A percentile compares a stretch with the other conserved stretches of the same genome.
Conservation (phyloP, 352 stramenopile genomes). For the Globisporangium viniferum region DNA sequence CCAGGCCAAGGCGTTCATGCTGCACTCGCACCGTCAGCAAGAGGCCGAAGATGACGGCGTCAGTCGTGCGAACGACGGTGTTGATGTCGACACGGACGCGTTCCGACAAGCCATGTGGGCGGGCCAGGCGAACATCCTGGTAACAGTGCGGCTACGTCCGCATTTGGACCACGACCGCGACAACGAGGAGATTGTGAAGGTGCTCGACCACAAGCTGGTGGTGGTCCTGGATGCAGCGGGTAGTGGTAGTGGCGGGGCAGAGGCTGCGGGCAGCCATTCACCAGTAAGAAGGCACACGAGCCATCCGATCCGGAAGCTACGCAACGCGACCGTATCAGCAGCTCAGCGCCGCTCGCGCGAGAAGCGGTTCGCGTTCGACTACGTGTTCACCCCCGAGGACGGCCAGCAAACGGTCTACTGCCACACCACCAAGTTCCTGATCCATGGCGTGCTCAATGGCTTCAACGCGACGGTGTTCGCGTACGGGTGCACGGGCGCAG, state of each 20-base stretch:
- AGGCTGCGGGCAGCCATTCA: not conserved
- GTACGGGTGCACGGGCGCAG: slow-evolving; percentile 85
- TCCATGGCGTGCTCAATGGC: slow-evolving; percentile 85
- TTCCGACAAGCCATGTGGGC: slow-evolving; percentile 85
- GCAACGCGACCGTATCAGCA: slow-evolving; percentile 26
- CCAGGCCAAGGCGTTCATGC: slow-evolving; percentile 17
- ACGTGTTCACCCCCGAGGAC: slow-evolving; percentile 73
- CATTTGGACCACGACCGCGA: slow-evolving; percentile 72
- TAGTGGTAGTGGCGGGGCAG: not conserved
- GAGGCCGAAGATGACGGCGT: slow-evolving; percentile 1
- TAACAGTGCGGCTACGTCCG: slow-evolving; percentile 85
- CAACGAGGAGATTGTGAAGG: slow-evolving; percentile 74
- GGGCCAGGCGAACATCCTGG: slow-evolving; percentile 85
- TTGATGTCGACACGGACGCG: slow-evolving; percentile 49
- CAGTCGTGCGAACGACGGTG: not conserved
- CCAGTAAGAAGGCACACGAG: slow-evolving; percentile 23
- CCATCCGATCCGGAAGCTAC: slow-evolving; percentile 32
- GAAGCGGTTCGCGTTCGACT: slow-evolving; percentile 90
- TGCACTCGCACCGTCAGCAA: not conserved
- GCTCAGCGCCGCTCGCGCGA: slow-evolving; percentile 39
- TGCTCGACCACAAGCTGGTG: slow-evolving; percentile 82
- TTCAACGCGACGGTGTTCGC: slow-evolving; percentile 93
- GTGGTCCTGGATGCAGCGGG: slow-evolving; percentile 67
- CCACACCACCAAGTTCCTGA: slow-evolving; percentile 85
- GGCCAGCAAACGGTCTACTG: slow-evolving; percentile 81